These are phyloP conservation scores for Astrocystis sublimbata DNA, from an alignment of 495 filamentous ascomycete species.

Conservation along the genomic window DNA sequence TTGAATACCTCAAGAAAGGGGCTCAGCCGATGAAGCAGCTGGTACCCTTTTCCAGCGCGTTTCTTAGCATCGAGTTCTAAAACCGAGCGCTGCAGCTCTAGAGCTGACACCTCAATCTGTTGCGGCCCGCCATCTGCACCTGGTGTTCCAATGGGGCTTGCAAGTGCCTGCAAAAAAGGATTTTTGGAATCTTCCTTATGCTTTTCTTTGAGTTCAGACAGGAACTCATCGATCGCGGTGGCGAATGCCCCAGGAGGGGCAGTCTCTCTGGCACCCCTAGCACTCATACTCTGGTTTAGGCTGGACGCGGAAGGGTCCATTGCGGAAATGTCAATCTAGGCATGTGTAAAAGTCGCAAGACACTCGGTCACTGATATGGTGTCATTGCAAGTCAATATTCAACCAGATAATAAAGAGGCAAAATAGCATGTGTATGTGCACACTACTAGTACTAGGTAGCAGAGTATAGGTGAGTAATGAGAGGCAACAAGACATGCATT, in stretches of 20 bases:
- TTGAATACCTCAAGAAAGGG: constrained; percentile 12
- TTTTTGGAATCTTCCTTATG: constrained; percentile 14
- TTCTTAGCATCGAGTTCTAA: neutral
- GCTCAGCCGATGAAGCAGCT: constrained; percentile 10
- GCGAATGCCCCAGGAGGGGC: neutral
- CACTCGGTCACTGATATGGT: too few relatives aligned
- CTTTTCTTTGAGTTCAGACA: constrained; percentile 8
- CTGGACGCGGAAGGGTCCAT: neutral
- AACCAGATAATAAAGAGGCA: too few relatives aligned
- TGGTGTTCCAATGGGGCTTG: neutral
- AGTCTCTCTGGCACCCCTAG: too few relatives aligned
- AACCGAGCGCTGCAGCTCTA: constrained; percentile 1
- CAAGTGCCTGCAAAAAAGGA: constrained; percentile 10
- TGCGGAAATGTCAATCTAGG: neutral
- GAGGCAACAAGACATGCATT: too few relatives aligned
- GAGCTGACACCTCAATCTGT: constrained; percentile 6
- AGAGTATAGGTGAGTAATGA: too few relatives aligned
- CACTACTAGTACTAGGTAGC: too few relatives aligned
- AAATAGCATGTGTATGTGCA: too few relatives aligned
- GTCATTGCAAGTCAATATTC: too few relatives aligned
- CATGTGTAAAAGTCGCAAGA: too few relatives aligned
- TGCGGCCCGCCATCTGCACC: neutral
- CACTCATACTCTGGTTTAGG: neutral
- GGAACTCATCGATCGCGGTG: constrained; percentile 18
- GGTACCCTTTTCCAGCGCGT: neutral